phyloP scores from a whole-genome alignment of 805 yeast species.

The Lipomyces spencermartinsiae region DNA sequence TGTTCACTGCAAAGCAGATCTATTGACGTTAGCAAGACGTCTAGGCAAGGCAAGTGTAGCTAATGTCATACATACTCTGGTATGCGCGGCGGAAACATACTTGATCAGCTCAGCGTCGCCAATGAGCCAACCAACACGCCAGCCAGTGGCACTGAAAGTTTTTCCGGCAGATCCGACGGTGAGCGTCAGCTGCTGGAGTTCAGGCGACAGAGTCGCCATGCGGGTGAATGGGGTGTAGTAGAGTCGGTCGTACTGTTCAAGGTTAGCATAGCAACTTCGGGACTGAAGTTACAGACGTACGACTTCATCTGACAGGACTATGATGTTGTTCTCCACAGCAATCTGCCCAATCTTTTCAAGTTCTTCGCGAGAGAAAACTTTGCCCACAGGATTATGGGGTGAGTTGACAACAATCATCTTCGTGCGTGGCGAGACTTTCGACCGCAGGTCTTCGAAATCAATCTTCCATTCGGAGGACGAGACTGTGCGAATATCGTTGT shows the following conservation, averaged over 20 bases:
- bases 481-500: constrained; percentile 65
- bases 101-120: constrained; percentile 83
- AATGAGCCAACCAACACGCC: constrained; percentile 97
- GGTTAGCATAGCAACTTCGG: neutral
- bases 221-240: constrained; percentile 79
- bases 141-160: constrained; percentile 98
- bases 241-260: constrained; percentile 71
- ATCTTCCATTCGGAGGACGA: constrained; percentile 87
- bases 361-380: constrained; percentile 78
- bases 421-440: constrained; percentile 74
- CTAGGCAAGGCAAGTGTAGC: neutral
- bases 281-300: constrained; percentile 6
- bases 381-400: constrained; percentile 97
- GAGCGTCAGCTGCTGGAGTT: constrained; percentile 75
- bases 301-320: constrained; percentile 90
- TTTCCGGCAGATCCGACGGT: constrained; percentile 98
- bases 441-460: constrained; percentile 77
- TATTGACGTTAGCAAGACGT: neutral
- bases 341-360: constrained; percentile 75
- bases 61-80: constrained; percentile 53
- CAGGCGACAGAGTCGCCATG: constrained; percentile 82
- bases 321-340: constrained; percentile 82
- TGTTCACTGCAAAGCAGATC: constrained; percentile 87
- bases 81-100: constrained; percentile 86
- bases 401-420: constrained; percentile 87